Percentiles rank a stretch among this genome's conserved stretches.
Evolutionary conservation across 2,329 filamentous ascomycete species (phyloP).

Genomic region (Hyphodiscus sp.): DNA sequence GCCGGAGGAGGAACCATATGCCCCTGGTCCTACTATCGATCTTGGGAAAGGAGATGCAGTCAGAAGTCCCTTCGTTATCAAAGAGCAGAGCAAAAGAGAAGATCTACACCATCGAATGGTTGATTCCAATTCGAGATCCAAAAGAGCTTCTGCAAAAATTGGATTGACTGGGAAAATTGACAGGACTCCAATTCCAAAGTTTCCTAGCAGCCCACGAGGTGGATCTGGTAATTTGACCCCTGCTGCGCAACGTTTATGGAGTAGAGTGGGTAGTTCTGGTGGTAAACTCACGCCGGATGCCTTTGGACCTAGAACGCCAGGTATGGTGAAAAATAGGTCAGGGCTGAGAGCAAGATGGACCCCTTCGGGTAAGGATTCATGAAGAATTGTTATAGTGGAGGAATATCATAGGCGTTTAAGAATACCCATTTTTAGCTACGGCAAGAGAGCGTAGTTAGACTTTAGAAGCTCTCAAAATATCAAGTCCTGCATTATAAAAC

Average conservation of each 20-base stretch:
- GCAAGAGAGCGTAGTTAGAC: background rate
- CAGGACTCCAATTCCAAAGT: slow-evolving; percentile 59
- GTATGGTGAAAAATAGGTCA: slow-evolving; percentile 23
- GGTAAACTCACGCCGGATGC: slow-evolving; percentile 23
- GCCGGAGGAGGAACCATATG: slow-evolving; percentile 41
- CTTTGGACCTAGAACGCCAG: slow-evolving; percentile 25
- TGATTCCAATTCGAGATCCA: slow-evolving; percentile 68
- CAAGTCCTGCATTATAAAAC: background rate
- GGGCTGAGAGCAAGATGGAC: slow-evolving; percentile 25
- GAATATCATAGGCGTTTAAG: slow-evolving; percentile 4
- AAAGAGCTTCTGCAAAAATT: slow-evolving; percentile 53
- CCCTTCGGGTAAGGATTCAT: slow-evolving; percentile 14
- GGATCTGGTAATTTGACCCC: slow-evolving; percentile 56
- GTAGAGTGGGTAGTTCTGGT: slow-evolving; percentile 46
- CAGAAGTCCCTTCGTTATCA: slow-evolving; percentile 74
- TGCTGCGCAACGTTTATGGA: slow-evolving; percentile 64
- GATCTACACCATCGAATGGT: slow-evolving; percentile 81
- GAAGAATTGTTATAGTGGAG: background rate
- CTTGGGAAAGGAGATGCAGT: slow-evolving; percentile 54
- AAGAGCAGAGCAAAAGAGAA: slow-evolving; percentile 69
- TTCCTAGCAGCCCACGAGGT: slow-evolving; percentile 58
- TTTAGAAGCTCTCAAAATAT: background rate
- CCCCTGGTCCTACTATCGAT: slow-evolving; percentile 42
- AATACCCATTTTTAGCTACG: slow-evolving; percentile 1
- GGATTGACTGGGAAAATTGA: slow-evolving; percentile 55